A percentile compares a stretch with the other conserved stretches of the same genome.
Conservation (phyloP, 805 yeast genomes). For the Kodamaea jinghongensis region DNA sequence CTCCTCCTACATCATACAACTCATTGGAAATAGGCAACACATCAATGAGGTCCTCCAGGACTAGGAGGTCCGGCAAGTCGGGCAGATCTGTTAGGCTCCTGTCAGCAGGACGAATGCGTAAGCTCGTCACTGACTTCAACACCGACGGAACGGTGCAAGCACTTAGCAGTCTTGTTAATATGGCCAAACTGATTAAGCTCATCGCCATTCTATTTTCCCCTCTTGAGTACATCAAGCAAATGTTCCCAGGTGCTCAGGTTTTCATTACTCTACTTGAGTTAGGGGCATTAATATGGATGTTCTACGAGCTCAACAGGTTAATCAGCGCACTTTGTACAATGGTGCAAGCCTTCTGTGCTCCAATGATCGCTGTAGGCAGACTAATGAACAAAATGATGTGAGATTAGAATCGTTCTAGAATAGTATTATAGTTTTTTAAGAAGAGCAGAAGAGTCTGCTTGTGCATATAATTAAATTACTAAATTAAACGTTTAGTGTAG, state of each 20-base stretch:
- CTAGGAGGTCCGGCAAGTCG: neutral
- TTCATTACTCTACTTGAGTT: slow-evolving; percentile 39
- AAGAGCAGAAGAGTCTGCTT: neutral
- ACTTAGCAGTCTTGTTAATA: slow-evolving; percentile 29
- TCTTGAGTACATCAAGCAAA: slow-evolving; percentile 36
- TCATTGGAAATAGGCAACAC: slow-evolving; percentile 3
- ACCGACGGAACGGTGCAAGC: slow-evolving; percentile 16
- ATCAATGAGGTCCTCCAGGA: neutral
- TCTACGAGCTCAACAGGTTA: slow-evolving; percentile 40
- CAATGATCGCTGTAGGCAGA: slow-evolving; percentile 44
- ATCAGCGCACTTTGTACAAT: slow-evolving; percentile 45
- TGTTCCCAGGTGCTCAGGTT: slow-evolving; percentile 37
- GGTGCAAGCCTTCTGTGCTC: slow-evolving; percentile 45
- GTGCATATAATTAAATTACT: neutral
- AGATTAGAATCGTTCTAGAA: neutral
- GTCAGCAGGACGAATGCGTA: neutral
- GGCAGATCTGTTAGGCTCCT: neutral
- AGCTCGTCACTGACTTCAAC: slow-evolving; percentile 1
- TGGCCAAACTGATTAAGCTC: slow-evolving; percentile 34
- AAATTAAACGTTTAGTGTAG: too few species aligned
- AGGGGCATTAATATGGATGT: slow-evolving; percentile 38
- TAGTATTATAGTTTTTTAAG: neutral
- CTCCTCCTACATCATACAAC: slow-evolving; percentile 18
- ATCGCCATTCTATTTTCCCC: slow-evolving; percentile 40
- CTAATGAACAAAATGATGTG: slow-evolving; percentile 42